Evolutionary conservation across 1,139 yeast genomes (phyloP).

Genomic region (Yamadazyma friedrichii): DNA sequence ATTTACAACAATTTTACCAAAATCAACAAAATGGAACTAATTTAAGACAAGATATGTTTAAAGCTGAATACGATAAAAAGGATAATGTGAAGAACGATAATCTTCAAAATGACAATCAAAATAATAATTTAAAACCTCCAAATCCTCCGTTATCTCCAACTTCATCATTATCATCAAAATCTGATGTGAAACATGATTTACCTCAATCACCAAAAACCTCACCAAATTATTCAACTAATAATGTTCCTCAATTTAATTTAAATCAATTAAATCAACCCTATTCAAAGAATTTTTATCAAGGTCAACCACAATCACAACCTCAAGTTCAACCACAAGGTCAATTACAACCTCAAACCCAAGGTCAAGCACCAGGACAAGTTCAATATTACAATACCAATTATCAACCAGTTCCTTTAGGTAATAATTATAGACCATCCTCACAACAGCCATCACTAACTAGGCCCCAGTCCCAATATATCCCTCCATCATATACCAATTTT

Average conservation of each 20-base stretch:
- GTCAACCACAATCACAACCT: too few species aligned
- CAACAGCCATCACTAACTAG: neutral
- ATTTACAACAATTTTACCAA: constrained; percentile 7
- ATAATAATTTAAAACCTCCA: constrained; percentile 9
- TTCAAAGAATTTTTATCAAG: neutral
- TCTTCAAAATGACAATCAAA: constrained; percentile 2
- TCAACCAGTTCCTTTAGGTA: neutral
- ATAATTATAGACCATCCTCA: neutral
- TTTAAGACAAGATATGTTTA: constrained; percentile 46
- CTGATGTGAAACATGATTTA: constrained; percentile 32
- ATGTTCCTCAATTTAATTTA: constrained; percentile 3
- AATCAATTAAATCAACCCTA: constrained; percentile 6
- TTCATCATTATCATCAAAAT: constrained; percentile 36
- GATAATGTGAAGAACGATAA: neutral
- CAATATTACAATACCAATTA: neutral
- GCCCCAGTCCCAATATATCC: constrained; percentile 8
- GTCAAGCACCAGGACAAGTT: too few species aligned
- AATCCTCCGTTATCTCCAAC: constrained; percentile 28
- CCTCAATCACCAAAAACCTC: constrained; percentile 47
- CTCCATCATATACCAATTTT: constrained; percentile 12
- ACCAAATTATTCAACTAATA: constrained; percentile 18
- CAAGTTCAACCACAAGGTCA: too few species aligned
- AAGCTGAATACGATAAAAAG: neutral
- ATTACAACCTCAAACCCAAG: too few species aligned
- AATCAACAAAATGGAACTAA: constrained; percentile 10